Conservation (phyloP, 805 yeast genomes). For the Dipodascus geniculatus region DNA sequence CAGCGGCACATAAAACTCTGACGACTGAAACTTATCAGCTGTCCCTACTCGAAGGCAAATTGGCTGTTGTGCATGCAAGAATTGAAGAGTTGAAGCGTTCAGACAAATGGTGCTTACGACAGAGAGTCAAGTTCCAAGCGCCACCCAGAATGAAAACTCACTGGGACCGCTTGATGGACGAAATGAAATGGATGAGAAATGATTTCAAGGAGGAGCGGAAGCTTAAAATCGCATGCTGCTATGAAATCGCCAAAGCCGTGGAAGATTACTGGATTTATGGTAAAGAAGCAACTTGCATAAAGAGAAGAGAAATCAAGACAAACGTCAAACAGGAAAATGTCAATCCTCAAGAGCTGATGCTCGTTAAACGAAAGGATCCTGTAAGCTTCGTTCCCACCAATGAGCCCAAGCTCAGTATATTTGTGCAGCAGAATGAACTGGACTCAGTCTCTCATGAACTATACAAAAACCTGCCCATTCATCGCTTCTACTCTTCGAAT, state of each 20-base stretch:
- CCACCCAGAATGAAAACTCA: conserved; percentile 48
- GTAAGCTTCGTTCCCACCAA: conserved; percentile 4
- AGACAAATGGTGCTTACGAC: conserved; percentile 84
- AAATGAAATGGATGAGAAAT: conserved; percentile 72
- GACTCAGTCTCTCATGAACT: conserved; percentile 17
- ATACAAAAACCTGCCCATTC: conserved; percentile 14
- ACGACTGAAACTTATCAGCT: conserved; percentile 78
- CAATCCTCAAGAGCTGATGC: conserved; percentile 8
- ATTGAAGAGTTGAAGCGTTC: conserved; percentile 85
- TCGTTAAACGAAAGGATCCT: conserved; percentile 8
- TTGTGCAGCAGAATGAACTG: conserved; percentile 10
- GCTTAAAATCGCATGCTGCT: conserved; percentile 59
- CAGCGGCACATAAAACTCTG: conserved; percentile 76
- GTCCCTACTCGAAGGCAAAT: conserved; percentile 79
- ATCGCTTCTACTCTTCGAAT: not conserved
- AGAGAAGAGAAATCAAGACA: conserved; percentile 32
- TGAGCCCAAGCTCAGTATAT: conserved; percentile 10
- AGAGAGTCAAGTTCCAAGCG: conserved; percentile 59
- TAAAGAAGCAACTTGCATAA: conserved; percentile 48
- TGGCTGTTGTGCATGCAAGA: conserved; percentile 78
- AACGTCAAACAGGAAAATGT: conserved; percentile 13
- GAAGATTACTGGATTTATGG: conserved; percentile 73
- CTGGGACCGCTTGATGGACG: conserved; percentile 65
- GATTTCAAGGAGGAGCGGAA: conserved; percentile 65
- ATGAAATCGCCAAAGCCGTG: conserved; percentile 58